These are phyloP conservation scores for Trichophyton equinum DNA, from an alignment of 2,329 filamentous ascomycete genomes.

Conservation along the genomic window DNA sequence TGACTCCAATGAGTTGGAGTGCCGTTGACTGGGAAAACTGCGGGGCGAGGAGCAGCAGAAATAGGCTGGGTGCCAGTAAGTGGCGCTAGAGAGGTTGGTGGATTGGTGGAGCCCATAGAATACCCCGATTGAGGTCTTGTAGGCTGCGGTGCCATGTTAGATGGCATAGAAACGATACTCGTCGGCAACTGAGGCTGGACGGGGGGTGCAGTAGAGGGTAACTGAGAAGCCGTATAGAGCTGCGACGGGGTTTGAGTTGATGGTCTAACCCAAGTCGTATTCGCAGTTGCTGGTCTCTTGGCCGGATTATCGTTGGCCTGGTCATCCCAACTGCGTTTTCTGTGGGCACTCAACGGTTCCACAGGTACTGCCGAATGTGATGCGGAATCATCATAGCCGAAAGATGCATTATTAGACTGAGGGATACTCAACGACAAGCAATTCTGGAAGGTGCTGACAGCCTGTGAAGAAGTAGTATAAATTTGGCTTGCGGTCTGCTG, in stretches of 20 bases:
- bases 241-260: conserved; percentile 17
- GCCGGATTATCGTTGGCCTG: conserved; percentile 1
- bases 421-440: not conserved
- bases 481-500: not conserved
- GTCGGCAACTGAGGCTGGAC: conserved; percentile 28
- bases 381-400: not conserved
- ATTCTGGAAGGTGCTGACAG: not conserved
- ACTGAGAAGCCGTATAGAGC: conserved; percentile 12
- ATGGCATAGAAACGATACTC: conserved; percentile 9
- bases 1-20: not conserved
- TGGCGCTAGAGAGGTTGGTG: conserved; percentile 23
- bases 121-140: conserved; percentile 13
- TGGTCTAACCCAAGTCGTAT: conserved; percentile 8
- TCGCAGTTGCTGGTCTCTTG: conserved; percentile 8
- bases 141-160: conserved; percentile 29
- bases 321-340: conserved; percentile 18
- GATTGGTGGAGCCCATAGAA: conserved; percentile 16
- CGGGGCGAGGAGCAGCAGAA: not conserved
- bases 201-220: conserved; percentile 15
- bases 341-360: conserved; percentile 18
- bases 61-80: not conserved
- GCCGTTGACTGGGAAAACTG: not conserved
- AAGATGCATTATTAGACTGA: not conserved
- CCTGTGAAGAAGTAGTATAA: not conserved
- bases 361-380: conserved; percentile 7